Evolutionary conservation across 225 moss, liverwort and hornwort species (phyloP), one percentile per base, ranked within the genome.

Genomic region (Marchantia polymorpha): DNA sequence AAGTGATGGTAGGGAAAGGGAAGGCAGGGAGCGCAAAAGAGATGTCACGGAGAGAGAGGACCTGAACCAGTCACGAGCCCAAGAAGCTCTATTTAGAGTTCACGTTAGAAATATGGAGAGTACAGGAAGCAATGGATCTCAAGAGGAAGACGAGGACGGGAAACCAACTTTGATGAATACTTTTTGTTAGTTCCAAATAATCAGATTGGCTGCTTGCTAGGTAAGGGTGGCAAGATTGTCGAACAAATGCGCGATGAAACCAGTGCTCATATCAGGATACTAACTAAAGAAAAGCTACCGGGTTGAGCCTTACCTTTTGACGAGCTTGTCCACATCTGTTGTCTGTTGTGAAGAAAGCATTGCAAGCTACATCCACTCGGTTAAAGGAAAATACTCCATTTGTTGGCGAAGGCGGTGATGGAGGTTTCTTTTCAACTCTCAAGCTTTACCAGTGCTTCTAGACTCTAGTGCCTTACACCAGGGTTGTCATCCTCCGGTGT

Each of bases 181-280:
- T 29, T 92, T 22, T 83, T 99, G 79, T 87, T 99, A 82, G 97
- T 99, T 75, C 97, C 97, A 0, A 99, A 94, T 58, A 99, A 93
- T 67, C 97, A 99, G 82, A 99, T 99, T 79, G 97, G 97, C 15
- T 99, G 97, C 77, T 79, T 99, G 79, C 92, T 99, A 69, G 97
- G 97, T 10, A 99, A 99, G 78, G 92, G 91, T 22, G 97, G 97
- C 55, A 99, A 94, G 84, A 99, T 99, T 12, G 95, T 99, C 29
- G 97, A n/a, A n/a, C n/a, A n/a, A n/a, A n/a, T n/a, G n/a, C n/a
- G n/a, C n/a, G n/a, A n/a, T n/a, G n/a, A n/a, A 94, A 74, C 97
- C 2, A 92, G 94, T 55, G 94, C 97, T n/a, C 97, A 99, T 87
- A 99, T 99, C 85, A 91, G 97, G 8, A 92, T 99, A 79, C 90